phyloP scores from a whole-genome alignment of 768 basidiomycete genomes.

The Coprinellus micaceus region DNA sequence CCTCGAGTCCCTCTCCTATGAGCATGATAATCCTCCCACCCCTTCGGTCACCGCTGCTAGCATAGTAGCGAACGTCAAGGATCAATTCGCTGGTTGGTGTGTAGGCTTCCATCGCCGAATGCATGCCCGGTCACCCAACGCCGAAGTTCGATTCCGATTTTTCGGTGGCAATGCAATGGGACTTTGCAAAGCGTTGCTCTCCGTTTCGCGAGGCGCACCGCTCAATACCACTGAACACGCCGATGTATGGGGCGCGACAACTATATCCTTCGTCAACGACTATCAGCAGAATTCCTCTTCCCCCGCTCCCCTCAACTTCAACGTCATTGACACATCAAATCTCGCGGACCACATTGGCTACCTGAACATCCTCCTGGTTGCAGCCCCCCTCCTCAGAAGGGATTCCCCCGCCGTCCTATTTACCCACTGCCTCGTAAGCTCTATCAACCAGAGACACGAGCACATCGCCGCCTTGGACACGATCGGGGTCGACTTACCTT shows the following conservation, averaged over 20 bases:
- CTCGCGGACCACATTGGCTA: constrained; percentile 44
- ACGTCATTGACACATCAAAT: constrained; percentile 50
- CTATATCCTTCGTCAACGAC: constrained; percentile 29
- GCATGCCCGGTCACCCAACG: not conserved
- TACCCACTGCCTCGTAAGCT: constrained; percentile 37
- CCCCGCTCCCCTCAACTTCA: constrained; percentile 34
- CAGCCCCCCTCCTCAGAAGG: constrained; percentile 34
- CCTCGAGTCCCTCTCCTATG: constrained; percentile 22
- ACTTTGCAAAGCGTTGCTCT: constrained; percentile 33
- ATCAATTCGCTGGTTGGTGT: constrained; percentile 35
- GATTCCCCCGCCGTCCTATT: constrained; percentile 33
- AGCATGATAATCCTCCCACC: constrained; percentile 9
- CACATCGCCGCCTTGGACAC: constrained; percentile 3
- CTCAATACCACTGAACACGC: constrained; percentile 28
- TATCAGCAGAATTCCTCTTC: constrained; percentile 18
- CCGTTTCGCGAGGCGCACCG: constrained; percentile 14
- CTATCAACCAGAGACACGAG: not conserved
- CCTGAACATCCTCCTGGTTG: constrained; percentile 38
- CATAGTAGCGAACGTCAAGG: constrained; percentile 26
- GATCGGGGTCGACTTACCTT: constrained; percentile 14
- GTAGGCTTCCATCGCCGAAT: constrained; percentile 22
- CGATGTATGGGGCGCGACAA: constrained; percentile 31
- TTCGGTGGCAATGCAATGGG: constrained; percentile 38
- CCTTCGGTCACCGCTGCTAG: constrained; percentile 15
- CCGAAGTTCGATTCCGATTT: constrained; percentile 31